Percentiles rank a stretch among this genome's conserved stretches.
Evolutionary conservation across 257 asterid genomes (phyloP).

Genomic region (Eucommia ulmoides): DNA sequence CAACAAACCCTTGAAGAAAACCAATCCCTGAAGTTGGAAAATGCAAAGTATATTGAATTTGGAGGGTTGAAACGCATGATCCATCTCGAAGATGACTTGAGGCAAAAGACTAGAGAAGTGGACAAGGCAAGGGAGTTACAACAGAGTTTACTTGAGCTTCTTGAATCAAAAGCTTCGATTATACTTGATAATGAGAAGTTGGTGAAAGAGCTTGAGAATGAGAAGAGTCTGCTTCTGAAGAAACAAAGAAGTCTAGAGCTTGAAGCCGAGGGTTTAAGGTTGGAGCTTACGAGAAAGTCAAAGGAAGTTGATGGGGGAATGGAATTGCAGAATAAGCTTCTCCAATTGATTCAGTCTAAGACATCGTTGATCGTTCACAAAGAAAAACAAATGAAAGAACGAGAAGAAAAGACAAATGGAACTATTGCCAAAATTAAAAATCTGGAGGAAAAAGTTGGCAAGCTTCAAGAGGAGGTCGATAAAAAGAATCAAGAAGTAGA

Average conservation of each 20-base stretch:
- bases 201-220: slow-evolving; percentile 40
- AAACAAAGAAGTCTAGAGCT: slow-evolving; percentile 29
- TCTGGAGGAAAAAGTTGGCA: slow-evolving; percentile 20
- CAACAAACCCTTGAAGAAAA: slow-evolving; percentile 48
- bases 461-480: slow-evolving; percentile 40
- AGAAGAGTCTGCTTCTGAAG: slow-evolving; percentile 21
- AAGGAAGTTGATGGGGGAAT: slow-evolving; percentile 38
- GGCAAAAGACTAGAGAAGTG: slow-evolving; percentile 44
- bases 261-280: slow-evolving; percentile 29
- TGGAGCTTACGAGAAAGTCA: slow-evolving; percentile 34
- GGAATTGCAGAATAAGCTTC: slow-evolving; percentile 43
- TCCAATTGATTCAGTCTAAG: slow-evolving; percentile 40
- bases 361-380: slow-evolving; percentile 35
- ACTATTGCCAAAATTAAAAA: slow-evolving; percentile 27
- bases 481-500: slow-evolving; percentile 42
- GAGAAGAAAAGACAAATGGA: slow-evolving; percentile 33
- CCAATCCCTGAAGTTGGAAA: slow-evolving; percentile 39
- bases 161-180: slow-evolving; percentile 32
- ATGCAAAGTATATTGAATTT: slow-evolving; percentile 20
- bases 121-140: slow-evolving; percentile 44
- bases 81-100: slow-evolving; percentile 35
- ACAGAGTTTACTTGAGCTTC: slow-evolving; percentile 38
- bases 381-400: slow-evolving; percentile 24
- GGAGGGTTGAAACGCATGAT: slow-evolving; percentile 36
- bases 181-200: slow-evolving; percentile 36